Percentiles rank a stretch among this genome's conserved stretches.
These are phyloP conservation scores for Neoscytalidium dimidiatum DNA, from an alignment of 2,329 filamentous ascomycete genomes.

Conservation along the genomic window DNA sequence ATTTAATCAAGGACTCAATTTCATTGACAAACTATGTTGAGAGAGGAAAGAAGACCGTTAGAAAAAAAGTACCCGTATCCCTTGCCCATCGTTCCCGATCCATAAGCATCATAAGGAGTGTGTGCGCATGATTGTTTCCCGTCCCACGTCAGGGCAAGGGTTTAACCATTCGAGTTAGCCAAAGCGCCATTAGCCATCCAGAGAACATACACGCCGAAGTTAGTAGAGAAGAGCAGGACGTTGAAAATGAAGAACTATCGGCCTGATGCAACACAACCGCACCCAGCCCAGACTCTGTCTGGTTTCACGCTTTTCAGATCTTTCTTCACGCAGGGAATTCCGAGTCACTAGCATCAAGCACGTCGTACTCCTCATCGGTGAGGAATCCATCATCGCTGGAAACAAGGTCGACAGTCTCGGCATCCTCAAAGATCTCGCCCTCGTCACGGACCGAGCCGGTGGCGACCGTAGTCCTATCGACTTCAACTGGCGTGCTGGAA, in stretches of 20 bases:
- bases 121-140: background rate
- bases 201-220: constrained; percentile 16
- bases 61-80: constrained; percentile 1
- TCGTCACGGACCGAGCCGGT: constrained; percentile 51
- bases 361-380: constrained; percentile 98
- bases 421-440: constrained; percentile 58
- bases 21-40: constrained; percentile 6
- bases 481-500: constrained; percentile 23
- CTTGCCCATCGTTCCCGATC: background rate
- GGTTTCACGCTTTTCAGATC: background rate
- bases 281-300: background rate
- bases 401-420: constrained; percentile 56
- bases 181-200: constrained; percentile 14
- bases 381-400: constrained; percentile 73
- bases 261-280: background rate
- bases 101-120: constrained; percentile 8
- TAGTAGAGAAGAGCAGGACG: background rate
- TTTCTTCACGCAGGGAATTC: constrained; percentile 12
- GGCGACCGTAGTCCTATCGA: constrained; percentile 31
- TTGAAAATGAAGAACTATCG: background rate
- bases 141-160: background rate
- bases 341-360: constrained; percentile 86
- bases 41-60: background rate
- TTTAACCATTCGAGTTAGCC: constrained; percentile 8
- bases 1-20: constrained; percentile 1